These are phyloP conservation scores for Chionographis japonica DNA, from an alignment of 106 monocot species.

Conservation along the genomic window DNA sequence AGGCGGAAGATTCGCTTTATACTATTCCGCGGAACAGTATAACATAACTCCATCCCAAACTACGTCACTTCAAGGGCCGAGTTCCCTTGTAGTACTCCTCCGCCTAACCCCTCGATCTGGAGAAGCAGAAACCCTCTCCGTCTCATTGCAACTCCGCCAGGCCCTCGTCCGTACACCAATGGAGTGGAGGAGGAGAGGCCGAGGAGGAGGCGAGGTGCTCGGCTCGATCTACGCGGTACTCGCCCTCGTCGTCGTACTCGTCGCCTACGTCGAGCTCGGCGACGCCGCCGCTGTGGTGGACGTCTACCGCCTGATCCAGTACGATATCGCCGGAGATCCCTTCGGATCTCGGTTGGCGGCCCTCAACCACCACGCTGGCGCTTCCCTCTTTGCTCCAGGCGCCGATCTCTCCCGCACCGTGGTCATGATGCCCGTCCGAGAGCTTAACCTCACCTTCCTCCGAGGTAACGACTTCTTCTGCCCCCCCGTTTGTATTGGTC, in stretches of 20 bases:
- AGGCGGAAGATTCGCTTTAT: too few species aligned
- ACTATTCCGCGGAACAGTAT: too few species aligned
- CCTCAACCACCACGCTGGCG: conserved; percentile 85
- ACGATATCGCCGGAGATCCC: conserved; percentile 80
- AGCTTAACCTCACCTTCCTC: conserved; percentile 72
- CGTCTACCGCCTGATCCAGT: conserved; percentile 97
- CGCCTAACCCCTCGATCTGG: too few species aligned
- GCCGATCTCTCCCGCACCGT: conserved; percentile 84
- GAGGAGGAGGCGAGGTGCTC: conserved; percentile 27
- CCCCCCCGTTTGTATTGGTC: background rate
- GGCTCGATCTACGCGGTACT: conserved; percentile 60
- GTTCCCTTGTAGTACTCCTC: too few species aligned
- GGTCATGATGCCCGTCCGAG: conserved; percentile 56
- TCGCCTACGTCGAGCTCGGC: conserved; percentile 93
- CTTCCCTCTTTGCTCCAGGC: conserved; percentile 37
- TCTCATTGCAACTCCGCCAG: too few species aligned
- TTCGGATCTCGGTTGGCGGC: conserved; percentile 76
- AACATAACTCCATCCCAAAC: too few species aligned
- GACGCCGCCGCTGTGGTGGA: conserved; percentile 90
- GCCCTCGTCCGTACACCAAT: background rate
- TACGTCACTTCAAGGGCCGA: too few species aligned
- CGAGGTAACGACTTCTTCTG: conserved; percentile 28
- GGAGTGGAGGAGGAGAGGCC: conserved; percentile 12
- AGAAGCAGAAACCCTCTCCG: too few species aligned
- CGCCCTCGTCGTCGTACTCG: conserved; percentile 57